phyloP scores from a whole-genome alignment of 169 alveolate species.

The Theileria luwenshuni region DNA sequence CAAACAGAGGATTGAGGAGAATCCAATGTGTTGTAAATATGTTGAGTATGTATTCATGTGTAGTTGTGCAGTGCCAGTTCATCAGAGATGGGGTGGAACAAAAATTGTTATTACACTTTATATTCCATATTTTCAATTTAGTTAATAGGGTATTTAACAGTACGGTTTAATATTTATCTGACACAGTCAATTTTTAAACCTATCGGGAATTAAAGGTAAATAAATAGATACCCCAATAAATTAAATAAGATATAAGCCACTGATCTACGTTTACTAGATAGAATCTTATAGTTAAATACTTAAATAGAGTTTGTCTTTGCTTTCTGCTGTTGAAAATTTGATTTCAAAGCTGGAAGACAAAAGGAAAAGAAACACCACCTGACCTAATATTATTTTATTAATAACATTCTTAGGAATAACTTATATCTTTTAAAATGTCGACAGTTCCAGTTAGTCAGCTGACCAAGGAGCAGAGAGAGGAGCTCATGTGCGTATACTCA shows the following conservation, averaged over 20 bases:
- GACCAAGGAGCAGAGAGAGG: constrained; percentile 84
- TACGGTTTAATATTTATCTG: background rate
- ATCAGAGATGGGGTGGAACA: background rate
- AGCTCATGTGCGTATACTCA: constrained; percentile 93
- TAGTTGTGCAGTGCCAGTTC: background rate
- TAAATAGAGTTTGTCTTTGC: background rate
- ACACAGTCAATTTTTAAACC: background rate
- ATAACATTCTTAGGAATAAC: constrained; percentile 2
- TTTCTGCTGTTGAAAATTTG: background rate
- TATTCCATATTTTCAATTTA: constrained; percentile 8
- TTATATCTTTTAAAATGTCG: constrained; percentile 35
- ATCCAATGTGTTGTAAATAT: background rate
- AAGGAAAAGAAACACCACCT: background rate
- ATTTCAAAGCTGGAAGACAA: background rate
- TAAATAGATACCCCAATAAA: background rate
- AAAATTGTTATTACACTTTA: background rate
- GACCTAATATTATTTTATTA: background rate
- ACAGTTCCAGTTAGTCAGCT: constrained; percentile 80
- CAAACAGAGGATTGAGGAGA: background rate
- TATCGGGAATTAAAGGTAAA: constrained; percentile 17
- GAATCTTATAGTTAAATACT: background rate
- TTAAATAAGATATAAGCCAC: background rate
- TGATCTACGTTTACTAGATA: background rate
- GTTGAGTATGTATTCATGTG: background rate
- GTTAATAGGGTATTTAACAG: background rate